Base-by-base conservation (phyloP, 2,329 filamentous ascomycete species). In the Hypoxylon sp. region DNA sequence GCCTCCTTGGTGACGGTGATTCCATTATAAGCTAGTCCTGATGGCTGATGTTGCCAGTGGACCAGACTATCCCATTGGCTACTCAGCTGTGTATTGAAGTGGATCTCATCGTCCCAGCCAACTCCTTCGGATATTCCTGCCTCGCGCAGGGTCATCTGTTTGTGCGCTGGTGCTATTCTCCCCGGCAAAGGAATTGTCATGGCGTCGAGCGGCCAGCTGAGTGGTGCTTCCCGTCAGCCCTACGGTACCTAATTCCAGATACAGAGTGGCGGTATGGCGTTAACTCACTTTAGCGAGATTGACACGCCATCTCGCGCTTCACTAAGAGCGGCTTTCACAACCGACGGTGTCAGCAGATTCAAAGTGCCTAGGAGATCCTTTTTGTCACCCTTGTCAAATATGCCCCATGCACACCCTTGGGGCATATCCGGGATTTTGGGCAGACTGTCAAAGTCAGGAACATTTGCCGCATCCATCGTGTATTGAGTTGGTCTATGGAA, bases 1-100 rank as follows among this genome's bases (percentile, higher is more conserved):
- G 68, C 68, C 10, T 80, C 77, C 53, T 74, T 73, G 2, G 75
- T 79, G 2, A 82, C 81, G 59, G 80, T 72, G 52, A 79, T 72
- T 32, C 84, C 84, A 60, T 88, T 88, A 74, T 88, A 89, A 10
- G 82, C 81, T 0, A 80, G 72, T 1, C 79, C 80, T 2, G 80
- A 80, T 0, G 78, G 72, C 57, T 82, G 77, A 58, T 85, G 82
- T n/a, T 80, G 78, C 69, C 83, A 82, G 72, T 86, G 83, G 25
- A 80, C 79, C 0, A 86, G 77, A 52, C 83, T 83, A 69, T 89
- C 87, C 87, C 86, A 89, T 75, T 89, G 87, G 23, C 81, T 85
- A 59, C 82, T 83, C 34, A 78, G 77, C 70, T 89, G 86, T 0
- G 86, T 89, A 74, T 89, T 88, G 78, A 89, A 83, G 2, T 79